These are phyloP conservation scores for Tothia fuscella DNA, from an alignment of 2,329 filamentous ascomycete species.

Conservation along the genomic window DNA sequence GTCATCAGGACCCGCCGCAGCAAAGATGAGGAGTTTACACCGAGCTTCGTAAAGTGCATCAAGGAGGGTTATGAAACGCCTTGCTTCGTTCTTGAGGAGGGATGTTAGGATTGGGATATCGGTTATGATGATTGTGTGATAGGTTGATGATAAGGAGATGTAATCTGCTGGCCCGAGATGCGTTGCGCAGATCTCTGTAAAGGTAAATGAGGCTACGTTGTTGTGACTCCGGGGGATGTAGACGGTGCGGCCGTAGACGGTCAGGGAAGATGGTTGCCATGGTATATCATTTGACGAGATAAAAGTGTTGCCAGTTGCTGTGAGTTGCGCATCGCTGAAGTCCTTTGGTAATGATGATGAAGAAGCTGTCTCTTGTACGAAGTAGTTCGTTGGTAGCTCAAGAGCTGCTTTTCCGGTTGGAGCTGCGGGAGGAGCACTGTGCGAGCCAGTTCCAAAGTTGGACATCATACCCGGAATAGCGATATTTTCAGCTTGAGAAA, in stretches of 20 bases:
- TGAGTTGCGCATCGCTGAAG: not conserved
- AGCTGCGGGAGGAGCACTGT: not conserved
- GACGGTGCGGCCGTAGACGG: conserved; percentile 53
- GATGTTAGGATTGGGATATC: conserved; percentile 55
- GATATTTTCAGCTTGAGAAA: not conserved
- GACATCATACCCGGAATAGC: not conserved
- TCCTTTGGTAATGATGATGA: not conserved
- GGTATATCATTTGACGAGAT: conserved; percentile 15
- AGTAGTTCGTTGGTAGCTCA: not conserved
- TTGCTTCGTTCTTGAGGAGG: conserved; percentile 66
- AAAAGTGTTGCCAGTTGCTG: not conserved
- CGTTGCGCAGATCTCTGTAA: conserved; percentile 51
- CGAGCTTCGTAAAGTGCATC: conserved; percentile 74
- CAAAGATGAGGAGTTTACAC: conserved; percentile 61
- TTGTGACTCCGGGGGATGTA: conserved; percentile 45
- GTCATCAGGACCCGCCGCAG: conserved; percentile 55
- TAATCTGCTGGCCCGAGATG: conserved; percentile 70
- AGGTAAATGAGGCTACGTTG: conserved; percentile 53
- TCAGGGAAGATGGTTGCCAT: conserved; percentile 36
- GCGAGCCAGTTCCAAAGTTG: not conserved
- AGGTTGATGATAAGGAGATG: conserved; percentile 67
- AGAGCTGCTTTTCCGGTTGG: no score
- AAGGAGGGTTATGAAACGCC: conserved; percentile 67
- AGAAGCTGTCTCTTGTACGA: not conserved
- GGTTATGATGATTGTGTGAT: conserved; percentile 66